These are phyloP conservation scores for Suhomyces prunicola DNA, from an alignment of 805 yeast genomes.

Conservation along the genomic window DNA sequence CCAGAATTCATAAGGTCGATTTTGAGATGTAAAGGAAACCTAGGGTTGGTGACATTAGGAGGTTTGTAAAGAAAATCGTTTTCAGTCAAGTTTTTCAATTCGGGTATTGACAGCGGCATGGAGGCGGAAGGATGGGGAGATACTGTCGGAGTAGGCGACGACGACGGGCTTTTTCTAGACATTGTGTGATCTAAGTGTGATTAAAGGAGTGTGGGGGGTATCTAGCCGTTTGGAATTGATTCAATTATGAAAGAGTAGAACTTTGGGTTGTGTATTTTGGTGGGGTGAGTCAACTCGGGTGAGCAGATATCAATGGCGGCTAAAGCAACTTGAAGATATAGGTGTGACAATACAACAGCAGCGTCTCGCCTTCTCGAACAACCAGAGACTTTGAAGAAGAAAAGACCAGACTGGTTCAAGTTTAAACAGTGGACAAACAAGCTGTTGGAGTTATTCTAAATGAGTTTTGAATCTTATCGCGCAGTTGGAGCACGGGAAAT, in stretches of 20 bases:
- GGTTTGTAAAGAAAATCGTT: neutral
- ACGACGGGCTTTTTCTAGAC: neutral
- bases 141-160: neutral
- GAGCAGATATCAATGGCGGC: neutral
- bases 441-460: neutral
- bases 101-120: neutral
- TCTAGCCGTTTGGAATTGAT: neutral
- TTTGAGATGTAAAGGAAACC: conserved; percentile 2
- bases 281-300: neutral
- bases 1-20: conserved; percentile 1
- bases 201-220: neutral
- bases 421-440: neutral
- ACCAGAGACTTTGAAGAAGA: neutral
- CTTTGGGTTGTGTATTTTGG: neutral
- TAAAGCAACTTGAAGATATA: neutral
- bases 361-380: neutral
- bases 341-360: neutral
- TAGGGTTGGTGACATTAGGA: neutral
- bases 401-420: neutral
- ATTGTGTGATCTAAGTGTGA: neutral
- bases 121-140: neutral
- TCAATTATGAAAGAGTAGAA: neutral
- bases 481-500: neutral
- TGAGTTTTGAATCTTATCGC: conserved; percentile 1
- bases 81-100: neutral